Evolutionary conservation across 257 asterid species (phyloP).

Genomic region (Phtheirospermum japonicum): DNA sequence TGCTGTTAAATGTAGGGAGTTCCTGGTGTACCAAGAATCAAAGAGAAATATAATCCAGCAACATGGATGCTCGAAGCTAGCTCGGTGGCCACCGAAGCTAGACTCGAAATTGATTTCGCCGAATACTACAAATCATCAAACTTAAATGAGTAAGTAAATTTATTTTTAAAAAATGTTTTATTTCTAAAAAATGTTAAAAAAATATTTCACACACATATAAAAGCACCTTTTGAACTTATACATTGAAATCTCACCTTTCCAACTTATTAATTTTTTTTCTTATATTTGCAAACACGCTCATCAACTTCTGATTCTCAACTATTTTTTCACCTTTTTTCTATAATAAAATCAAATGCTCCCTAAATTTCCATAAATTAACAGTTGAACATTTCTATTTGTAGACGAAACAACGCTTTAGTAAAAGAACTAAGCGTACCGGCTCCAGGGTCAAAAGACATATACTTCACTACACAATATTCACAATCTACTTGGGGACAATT

Average conservation of each 20-base stretch:
- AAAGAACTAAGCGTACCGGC: conserved; percentile 56
- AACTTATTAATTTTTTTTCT: no score
- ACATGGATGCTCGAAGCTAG: conserved; percentile 93
- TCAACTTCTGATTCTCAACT: neutral
- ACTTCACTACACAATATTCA: conserved; percentile 60
- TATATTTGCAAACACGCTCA: neutral
- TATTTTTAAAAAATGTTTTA: no score
- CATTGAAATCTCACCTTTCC: no score
- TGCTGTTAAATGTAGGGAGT: conserved; percentile 41
- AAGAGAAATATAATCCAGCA: conserved; percentile 80
- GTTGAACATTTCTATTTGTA: conserved; percentile 20
- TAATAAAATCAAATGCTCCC: no score
- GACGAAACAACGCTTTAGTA: conserved; percentile 63
- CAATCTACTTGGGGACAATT: conserved; percentile 61
- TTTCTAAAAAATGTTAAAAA: no score
- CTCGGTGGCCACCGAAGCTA: conserved; percentile 57
- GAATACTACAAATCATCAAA: conserved; percentile 58
- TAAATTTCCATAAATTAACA: no score
- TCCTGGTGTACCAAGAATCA: conserved; percentile 61
- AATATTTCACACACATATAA: no score
- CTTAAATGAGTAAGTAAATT: conserved; percentile 46
- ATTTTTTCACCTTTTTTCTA: no score
- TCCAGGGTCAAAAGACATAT: conserved; percentile 57
- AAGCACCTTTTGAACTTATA: no score
- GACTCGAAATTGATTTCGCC: conserved; percentile 63